Evolutionary conservation across 2,329 filamentous ascomycete genomes (phyloP).

Genomic region (Emericellopsis cladophorae): DNA sequence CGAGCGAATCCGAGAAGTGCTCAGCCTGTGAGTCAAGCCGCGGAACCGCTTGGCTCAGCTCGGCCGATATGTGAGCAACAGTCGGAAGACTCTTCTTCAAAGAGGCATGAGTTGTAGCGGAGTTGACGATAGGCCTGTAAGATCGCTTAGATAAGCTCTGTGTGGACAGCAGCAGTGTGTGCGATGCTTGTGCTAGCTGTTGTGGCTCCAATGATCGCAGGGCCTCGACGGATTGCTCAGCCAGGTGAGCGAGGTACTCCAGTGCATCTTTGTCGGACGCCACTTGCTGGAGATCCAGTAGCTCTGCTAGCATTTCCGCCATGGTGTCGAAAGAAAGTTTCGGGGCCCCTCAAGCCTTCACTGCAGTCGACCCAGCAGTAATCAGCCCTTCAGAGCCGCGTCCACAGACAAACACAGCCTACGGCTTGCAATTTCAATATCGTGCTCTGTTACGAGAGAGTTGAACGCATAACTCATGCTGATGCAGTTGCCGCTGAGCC

Average conservation of each 20-base stretch:
- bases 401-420: too few species aligned
- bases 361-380: too few species aligned
- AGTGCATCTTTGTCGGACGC: constrained; percentile 38
- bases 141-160: constrained; percentile 85
- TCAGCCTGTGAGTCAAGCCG: constrained; percentile 68
- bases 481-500: too few species aligned
- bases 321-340: constrained; percentile 8
- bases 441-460: too few species aligned
- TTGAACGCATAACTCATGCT: too few species aligned
- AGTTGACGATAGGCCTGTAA: constrained; percentile 71
- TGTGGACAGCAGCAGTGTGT: constrained; percentile 69
- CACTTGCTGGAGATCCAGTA: constrained; percentile 16
- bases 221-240: constrained; percentile 61
- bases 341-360: too few species aligned
- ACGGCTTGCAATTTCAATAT: too few species aligned
- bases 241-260: constrained; percentile 65
- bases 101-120: constrained; percentile 64
- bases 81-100: constrained; percentile 60
- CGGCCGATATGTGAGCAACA: constrained; percentile 51
- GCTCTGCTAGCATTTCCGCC: constrained; percentile 22
- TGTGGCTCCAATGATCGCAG: constrained; percentile 66
- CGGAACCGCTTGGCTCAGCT: constrained; percentile 62
- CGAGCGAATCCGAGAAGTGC: constrained; percentile 72
- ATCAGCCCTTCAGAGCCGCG: too few species aligned
- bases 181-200: constrained; percentile 66